Evolutionary conservation across 23 red algal genomes (phyloP).

Genomic region (Gracilaria caudata): DNA sequence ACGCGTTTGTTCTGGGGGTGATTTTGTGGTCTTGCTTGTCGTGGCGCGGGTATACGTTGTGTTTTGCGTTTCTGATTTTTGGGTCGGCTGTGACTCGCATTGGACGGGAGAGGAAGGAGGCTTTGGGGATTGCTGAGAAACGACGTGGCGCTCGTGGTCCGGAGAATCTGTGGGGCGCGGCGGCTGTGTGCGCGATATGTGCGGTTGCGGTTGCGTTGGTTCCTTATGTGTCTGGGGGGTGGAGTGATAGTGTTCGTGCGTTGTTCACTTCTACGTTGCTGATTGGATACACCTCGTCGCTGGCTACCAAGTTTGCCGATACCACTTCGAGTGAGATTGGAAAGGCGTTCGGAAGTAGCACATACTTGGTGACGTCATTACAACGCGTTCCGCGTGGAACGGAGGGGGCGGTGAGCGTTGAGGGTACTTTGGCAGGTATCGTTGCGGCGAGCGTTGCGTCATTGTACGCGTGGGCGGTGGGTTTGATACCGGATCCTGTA

Average conservation of each 20-base stretch:
- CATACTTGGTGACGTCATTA: slow-evolving; percentile 84
- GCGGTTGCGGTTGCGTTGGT: background rate
- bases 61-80: slow-evolving; percentile 82
- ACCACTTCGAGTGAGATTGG: slow-evolving; percentile 93
- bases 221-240: background rate
- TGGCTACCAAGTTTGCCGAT: slow-evolving; percentile 88
- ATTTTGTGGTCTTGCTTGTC: slow-evolving; percentile 78
- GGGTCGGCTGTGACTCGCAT: slow-evolving; percentile 69
- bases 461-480: slow-evolving; percentile 41
- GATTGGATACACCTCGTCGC: slow-evolving; percentile 69
- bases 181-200: slow-evolving; percentile 73
- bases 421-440: slow-evolving; percentile 84
- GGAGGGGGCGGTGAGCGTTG: slow-evolving; percentile 92
- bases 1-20: slow-evolving; percentile 78
- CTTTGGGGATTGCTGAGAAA: slow-evolving; percentile 77
- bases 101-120: slow-evolving; percentile 73
- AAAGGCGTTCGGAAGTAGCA: slow-evolving; percentile 89
- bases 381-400: slow-evolving; percentile 75
- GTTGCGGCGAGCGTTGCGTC: slow-evolving; percentile 50
- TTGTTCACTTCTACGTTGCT: slow-evolving; percentile 13
- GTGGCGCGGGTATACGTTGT: slow-evolving; percentile 59
- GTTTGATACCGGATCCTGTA: slow-evolving; percentile 33
- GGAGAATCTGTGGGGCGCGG: slow-evolving; percentile 98
- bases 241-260: background rate
- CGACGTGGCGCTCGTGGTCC: slow-evolving; percentile 91